Evolutionary conservation across 1,284 basidiomycete genomes (phyloP), one percentile per base, ranked within the genome.

Genomic region (Cutaneotrichosporon cyanovorans): DNA sequence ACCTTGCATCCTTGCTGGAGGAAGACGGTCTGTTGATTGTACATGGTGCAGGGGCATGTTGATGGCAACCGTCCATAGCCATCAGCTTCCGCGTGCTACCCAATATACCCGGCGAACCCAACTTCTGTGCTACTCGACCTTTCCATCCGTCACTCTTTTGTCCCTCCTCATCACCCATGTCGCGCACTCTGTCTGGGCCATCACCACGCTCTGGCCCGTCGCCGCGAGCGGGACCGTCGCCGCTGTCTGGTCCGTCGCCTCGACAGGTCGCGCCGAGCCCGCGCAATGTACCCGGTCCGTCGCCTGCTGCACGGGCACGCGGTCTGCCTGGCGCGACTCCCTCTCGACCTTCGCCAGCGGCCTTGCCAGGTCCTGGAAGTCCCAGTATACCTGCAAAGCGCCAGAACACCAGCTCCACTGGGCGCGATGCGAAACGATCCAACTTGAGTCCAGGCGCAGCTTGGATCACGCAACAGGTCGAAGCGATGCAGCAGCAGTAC

Each of bases 391-490:
- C 41, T 11, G 18, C 30, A 14, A 42, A 42, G 33, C 41, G 41
- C 40, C 18, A 37, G 8, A 15, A 19, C n/a, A 36, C 40, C 16
- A 19, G 23, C n/a, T 25, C n/a, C 9, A 33, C 31, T 16, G 44
- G 33, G n/a, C 22, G 43, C n/a, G 47, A 43, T 5, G 37, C 44
- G 9, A 53, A 54, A 46, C 36, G 36, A 31, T 22, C 21, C 9
- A 56, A 52, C 22, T 36, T 57, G 9, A 43, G 50, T 6, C 53
- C 55, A 14, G 62, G 62, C 8, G 51, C 54, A 2, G 45, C 44
- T 10, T 64, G 62, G 62, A 48, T 64, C 31, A 39, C 53, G 1
- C 41, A 46, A 5, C 52, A 50, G 44, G 50, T 64, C 5, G 52
- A 58, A 2, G 42, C 40, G 11, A 56, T 64, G 55, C 52, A 61